A percentile compares a stretch with the other conserved stretches of the same genome.
Evolutionary conservation across 495 filamentous ascomycete genomes (phyloP).

Genomic region (Lophiotrema nucula): DNA sequence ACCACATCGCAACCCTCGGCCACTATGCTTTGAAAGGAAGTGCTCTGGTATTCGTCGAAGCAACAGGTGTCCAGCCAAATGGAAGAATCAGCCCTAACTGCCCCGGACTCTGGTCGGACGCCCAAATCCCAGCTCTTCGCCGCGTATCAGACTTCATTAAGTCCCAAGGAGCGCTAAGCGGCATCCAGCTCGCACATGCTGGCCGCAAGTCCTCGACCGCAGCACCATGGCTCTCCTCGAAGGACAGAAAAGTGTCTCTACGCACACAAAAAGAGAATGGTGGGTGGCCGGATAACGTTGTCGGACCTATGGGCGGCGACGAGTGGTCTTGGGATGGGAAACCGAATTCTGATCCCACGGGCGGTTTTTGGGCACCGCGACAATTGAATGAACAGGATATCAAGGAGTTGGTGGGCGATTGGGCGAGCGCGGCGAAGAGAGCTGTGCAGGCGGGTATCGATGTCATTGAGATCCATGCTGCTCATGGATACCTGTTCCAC

Average conservation of each 20-base stretch:
- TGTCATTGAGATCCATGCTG: slow-evolving; percentile 57
- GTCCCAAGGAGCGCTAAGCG: slow-evolving; percentile 66
- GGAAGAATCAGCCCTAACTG: slow-evolving; percentile 78
- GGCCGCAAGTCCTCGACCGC: slow-evolving; percentile 72
- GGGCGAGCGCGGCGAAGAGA: slow-evolving; percentile 53
- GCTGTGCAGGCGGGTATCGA: slow-evolving; percentile 58
- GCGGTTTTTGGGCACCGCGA: slow-evolving; percentile 43
- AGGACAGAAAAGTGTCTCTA: slow-evolving; percentile 32
- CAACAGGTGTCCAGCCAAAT: slow-evolving; percentile 65
- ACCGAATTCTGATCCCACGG: slow-evolving; percentile 39
- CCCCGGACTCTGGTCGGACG: slow-evolving; percentile 71
- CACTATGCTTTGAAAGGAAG: slow-evolving; percentile 50
- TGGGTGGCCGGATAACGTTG: slow-evolving; percentile 63
- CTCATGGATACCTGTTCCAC: slow-evolving; percentile 46
- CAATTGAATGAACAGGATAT: slow-evolving; percentile 60
- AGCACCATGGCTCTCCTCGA: slow-evolving; percentile 59
- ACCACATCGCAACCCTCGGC: slow-evolving; percentile 28
- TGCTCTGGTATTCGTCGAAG: slow-evolving; percentile 69
- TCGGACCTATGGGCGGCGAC: slow-evolving; percentile 47
- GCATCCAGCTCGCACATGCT: slow-evolving; percentile 73
- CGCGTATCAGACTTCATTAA: slow-evolving; percentile 68
- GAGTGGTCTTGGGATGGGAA: slow-evolving; percentile 49
- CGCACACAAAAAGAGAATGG: slow-evolving; percentile 54
- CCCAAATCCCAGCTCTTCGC: slow-evolving; percentile 62
- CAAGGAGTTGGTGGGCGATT: slow-evolving; percentile 55